phyloP scores from a whole-genome alignment of 331 rosid species.

The Arachis monticola region DNA sequence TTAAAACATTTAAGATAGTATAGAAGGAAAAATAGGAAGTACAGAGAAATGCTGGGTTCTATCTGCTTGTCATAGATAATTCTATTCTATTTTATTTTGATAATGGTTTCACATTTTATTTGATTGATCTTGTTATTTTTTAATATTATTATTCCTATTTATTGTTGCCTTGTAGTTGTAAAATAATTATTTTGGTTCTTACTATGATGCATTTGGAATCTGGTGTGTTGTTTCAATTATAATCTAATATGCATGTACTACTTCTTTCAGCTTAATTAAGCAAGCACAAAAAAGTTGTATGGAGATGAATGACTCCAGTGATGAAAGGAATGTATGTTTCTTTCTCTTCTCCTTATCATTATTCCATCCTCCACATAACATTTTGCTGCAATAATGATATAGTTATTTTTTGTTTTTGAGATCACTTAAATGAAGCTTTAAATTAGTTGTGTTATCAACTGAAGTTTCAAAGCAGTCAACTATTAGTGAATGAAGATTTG shows the following conservation, averaged over 20 bases:
- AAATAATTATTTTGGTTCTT: neutral
- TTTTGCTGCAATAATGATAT: constrained; percentile 22
- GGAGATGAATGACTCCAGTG: constrained; percentile 60
- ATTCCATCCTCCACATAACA: constrained; percentile 26
- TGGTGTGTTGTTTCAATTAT: constrained; percentile 33
- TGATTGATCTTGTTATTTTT: constrained; percentile 14
- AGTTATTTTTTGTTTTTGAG: constrained; percentile 21
- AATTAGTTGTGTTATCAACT: constrained; percentile 30
- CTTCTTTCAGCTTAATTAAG: constrained; percentile 68
- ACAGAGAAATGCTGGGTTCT: neutral
- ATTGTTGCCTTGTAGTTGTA: neutral
- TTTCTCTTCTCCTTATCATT: constrained; percentile 24
- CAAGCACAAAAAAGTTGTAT: constrained; percentile 70
- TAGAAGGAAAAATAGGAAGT: neutral
- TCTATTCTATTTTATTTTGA: constrained; percentile 16
- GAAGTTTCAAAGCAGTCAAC: constrained; percentile 25
- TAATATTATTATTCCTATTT: neutral
- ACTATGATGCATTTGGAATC: constrained; percentile 13
- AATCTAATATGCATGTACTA: constrained; percentile 31
- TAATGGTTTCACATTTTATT: constrained; percentile 12
- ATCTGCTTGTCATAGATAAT: constrained; percentile 13
- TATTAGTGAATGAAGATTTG: neutral
- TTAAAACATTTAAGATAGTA: neutral
- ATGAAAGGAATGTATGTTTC: constrained; percentile 73
- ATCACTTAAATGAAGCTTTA: constrained; percentile 27